A percentile compares a stretch with the other conserved stretches of the same genome.
Evolutionary conservation across 1,284 basidiomycete genomes (phyloP).

Genomic region (Gomphus sp.): DNA sequence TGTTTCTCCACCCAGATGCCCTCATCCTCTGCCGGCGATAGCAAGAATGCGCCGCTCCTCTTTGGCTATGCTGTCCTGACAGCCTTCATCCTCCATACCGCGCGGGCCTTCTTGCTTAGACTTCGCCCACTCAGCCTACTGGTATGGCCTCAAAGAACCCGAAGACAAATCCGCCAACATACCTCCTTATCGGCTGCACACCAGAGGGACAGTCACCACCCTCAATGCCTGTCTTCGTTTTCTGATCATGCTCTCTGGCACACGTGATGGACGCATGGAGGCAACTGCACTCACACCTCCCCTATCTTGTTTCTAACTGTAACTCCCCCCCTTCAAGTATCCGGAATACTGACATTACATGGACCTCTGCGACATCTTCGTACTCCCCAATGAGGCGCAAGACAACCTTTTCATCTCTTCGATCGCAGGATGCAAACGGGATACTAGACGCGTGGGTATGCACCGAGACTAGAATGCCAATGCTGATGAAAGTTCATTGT

Average conservation of each 20-base stretch:
- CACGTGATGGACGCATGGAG: conserved; percentile 5
- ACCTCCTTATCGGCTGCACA: not conserved
- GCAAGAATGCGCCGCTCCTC: too few species aligned
- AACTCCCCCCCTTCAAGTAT: not conserved
- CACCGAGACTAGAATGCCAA: too few species aligned
- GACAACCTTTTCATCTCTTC: not conserved
- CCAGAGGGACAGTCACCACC: too few species aligned
- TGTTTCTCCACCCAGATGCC: too few species aligned
- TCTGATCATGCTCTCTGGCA: not conserved
- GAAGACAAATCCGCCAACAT: not conserved
- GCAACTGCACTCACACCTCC: not conserved
- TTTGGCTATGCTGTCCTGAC: too few species aligned
- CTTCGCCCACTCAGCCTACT: too few species aligned
- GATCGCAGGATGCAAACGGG: not conserved
- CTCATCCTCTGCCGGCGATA: too few species aligned
- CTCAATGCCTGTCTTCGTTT: not conserved
- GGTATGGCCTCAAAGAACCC: not conserved
- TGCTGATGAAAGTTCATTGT: too few species aligned
- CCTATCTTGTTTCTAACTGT: too few species aligned
- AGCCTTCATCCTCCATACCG: too few species aligned
- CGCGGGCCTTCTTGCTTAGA: too few species aligned
- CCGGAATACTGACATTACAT: not conserved
- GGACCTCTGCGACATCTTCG: not conserved
- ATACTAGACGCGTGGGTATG: not conserved
- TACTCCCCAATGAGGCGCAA: not conserved